Conservation (phyloP, 768 basidiomycete species). For the Holtermannia corniformis region DNA sequence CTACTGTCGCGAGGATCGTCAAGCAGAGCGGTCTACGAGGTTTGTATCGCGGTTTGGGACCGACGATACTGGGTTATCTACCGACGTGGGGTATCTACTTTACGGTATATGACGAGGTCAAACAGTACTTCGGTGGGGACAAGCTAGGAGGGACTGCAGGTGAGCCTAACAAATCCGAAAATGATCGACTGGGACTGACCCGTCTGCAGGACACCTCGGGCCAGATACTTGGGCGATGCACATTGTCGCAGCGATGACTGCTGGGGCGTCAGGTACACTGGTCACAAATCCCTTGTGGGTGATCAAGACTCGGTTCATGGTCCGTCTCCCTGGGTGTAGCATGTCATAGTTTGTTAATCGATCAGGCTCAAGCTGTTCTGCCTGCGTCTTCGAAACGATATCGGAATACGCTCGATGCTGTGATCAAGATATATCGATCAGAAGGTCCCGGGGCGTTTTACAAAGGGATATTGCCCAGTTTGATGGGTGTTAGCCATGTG, state of each 20-base stretch:
- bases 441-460: slow-evolving; percentile 88
- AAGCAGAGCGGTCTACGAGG: slow-evolving; percentile 69
- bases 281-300: slow-evolving; percentile 97
- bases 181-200: slow-evolving; percentile 1
- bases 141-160: slow-evolving; percentile 1
- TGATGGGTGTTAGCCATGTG: slow-evolving; percentile 88
- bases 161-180: background rate
- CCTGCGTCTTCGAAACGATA: slow-evolving; percentile 59
- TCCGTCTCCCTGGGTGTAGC: slow-evolving; percentile 38
- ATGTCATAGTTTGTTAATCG: background rate
- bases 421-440: slow-evolving; percentile 73
- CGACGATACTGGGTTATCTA: slow-evolving; percentile 90
- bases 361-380: slow-evolving; percentile 65
- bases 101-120: slow-evolving; percentile 92
- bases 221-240: slow-evolving; percentile 45
- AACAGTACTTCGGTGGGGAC: slow-evolving; percentile 63
- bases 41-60: slow-evolving; percentile 92
- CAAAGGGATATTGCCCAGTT: slow-evolving; percentile 81
- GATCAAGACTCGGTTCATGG: slow-evolving; percentile 99
- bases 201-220: slow-evolving; percentile 2
- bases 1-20: slow-evolving; percentile 53
- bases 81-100: slow-evolving; percentile 99
- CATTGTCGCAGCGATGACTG: slow-evolving; percentile 89
- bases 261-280: slow-evolving; percentile 84
- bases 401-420: slow-evolving; percentile 81